Conservation (phyloP, 805 yeast genomes). For the Suhomyces prunicola region DNA sequence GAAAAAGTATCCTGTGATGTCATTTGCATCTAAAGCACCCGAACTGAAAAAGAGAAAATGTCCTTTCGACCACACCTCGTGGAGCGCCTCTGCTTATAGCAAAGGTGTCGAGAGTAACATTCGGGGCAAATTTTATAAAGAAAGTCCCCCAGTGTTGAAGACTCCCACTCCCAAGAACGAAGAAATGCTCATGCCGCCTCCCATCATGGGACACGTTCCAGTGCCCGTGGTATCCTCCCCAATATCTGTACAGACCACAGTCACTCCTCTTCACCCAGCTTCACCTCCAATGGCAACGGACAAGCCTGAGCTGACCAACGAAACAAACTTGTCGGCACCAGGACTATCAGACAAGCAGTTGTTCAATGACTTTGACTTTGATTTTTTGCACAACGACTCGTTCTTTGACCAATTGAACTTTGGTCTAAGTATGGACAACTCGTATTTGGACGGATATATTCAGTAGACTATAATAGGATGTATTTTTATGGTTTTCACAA, state of each 20-base stretch:
- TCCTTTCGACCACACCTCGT: constrained; percentile 28
- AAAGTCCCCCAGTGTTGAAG: neutral
- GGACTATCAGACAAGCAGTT: neutral
- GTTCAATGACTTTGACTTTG: constrained; percentile 26
- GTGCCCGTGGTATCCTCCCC: neutral
- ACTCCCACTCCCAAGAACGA: constrained; percentile 1
- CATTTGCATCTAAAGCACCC: neutral
- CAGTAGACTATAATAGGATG: constrained; percentile 9
- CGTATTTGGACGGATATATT: constrained; percentile 21
- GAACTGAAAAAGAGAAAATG: constrained; percentile 23
- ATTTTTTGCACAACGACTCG: constrained; percentile 26
- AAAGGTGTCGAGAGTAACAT: constrained; percentile 19
- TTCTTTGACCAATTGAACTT: constrained; percentile 21
- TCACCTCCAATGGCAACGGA: neutral
- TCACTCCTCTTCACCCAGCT: neutral
- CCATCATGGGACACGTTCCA: neutral
- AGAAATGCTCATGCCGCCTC: neutral
- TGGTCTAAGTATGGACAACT: constrained; percentile 10
- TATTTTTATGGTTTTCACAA: neutral
- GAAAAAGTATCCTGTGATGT: constrained; percentile 10
- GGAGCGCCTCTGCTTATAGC: constrained; percentile 1
- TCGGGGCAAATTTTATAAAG: constrained; percentile 9
- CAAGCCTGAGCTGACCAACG: neutral
- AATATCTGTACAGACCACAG: neutral
- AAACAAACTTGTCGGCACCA: neutral